These are phyloP conservation scores for Alternaria postmessia DNA, from an alignment of 2,329 filamentous ascomycete species.

Conservation along the genomic window DNA sequence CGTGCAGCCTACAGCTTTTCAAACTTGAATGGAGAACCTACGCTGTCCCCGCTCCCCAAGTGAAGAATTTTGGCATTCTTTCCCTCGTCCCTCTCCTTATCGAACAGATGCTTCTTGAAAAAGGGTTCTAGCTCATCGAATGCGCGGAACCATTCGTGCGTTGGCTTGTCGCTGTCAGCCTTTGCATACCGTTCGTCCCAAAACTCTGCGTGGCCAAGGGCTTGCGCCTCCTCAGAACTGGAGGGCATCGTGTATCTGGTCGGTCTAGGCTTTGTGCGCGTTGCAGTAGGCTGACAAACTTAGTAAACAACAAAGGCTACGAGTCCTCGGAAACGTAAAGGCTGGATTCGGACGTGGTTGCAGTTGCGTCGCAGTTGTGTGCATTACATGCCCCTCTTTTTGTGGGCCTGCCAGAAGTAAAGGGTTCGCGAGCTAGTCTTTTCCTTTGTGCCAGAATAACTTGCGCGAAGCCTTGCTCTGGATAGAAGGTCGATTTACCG, in stretches of 20 bases:
- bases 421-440: no score
- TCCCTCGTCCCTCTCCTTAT: constrained; percentile 35
- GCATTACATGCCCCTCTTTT: neutral
- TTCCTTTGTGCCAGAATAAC: no score
- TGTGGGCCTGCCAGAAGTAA: no score
- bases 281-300: neutral
- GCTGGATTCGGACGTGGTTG: neutral
- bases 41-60: constrained; percentile 66
- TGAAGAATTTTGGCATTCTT: constrained; percentile 59
- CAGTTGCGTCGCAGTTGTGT: neutral
- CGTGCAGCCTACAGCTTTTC: neutral
- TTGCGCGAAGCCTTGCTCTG: no score
- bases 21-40: constrained; percentile 32
- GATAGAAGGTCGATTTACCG: no score
- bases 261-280: neutral
- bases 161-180: constrained; percentile 46
- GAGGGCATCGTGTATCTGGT: constrained; percentile 9
- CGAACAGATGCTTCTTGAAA: constrained; percentile 56
- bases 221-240: constrained; percentile 16
- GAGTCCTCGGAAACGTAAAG: neutral
- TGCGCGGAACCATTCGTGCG: constrained; percentile 64
- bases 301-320: neutral
- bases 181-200: constrained; percentile 61
- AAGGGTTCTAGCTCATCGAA: constrained; percentile 60
- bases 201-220: constrained; percentile 42